Conservation (phyloP, 306 rosid genomes). For the Gillenia trifoliata region DNA sequence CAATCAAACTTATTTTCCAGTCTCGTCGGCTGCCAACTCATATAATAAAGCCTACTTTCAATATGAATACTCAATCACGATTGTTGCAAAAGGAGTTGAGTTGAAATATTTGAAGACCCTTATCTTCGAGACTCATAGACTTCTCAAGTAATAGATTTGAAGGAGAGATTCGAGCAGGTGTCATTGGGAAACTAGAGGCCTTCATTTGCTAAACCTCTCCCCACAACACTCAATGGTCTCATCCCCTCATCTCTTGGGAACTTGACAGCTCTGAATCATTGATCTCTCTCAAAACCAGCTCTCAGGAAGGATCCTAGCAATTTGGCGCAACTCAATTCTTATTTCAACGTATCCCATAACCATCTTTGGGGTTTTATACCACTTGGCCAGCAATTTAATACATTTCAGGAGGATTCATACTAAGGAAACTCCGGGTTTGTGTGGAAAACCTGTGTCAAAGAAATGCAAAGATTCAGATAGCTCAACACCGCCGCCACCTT, state of each 20-base stretch:
- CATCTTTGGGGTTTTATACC: neutral
- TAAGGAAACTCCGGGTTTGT: no score
- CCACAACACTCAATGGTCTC: neutral
- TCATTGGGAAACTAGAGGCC: neutral
- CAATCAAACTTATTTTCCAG: no score
- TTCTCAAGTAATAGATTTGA: neutral
- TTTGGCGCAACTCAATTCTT: neutral
- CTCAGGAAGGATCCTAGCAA: neutral
- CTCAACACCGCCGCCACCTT: no score
- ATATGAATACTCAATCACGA: no score
- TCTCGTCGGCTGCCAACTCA: no score
- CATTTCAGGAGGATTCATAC: no score
- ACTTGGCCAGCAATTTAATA: neutral
- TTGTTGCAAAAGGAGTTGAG: neutral
- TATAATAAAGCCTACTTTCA: accelerated
- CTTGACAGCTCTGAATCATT: constrained; percentile 2
- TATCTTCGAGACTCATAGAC: neutral
- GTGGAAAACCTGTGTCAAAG: no score
- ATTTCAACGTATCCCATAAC: neutral
- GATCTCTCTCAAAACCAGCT: neutral
- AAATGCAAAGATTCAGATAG: no score
- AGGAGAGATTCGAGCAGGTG: neutral
- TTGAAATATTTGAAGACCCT: neutral
- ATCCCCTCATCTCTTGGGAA: no score
- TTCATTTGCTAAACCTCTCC: constrained; percentile 1